These are phyloP conservation scores for Pseudocercospora cruenta DNA, from an alignment of 2,329 filamentous ascomycete species.

Conservation along the genomic window DNA sequence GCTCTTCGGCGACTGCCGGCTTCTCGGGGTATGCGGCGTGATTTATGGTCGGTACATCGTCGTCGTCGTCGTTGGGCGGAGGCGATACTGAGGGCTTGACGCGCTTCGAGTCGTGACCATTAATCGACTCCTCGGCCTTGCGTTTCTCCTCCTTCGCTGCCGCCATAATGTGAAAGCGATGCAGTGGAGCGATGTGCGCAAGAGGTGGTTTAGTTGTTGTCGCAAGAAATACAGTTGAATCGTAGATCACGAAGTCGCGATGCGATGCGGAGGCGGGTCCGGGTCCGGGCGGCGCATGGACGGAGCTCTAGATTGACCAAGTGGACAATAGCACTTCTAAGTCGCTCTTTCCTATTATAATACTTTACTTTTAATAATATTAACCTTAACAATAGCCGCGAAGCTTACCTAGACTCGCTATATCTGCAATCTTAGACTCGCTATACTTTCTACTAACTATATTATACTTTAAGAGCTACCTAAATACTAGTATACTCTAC, in stretches of 20 bases:
- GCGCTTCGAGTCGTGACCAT: constrained; percentile 63
- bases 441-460: too few relatives aligned
- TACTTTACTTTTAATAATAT: too few relatives aligned
- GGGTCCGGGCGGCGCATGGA: neutral
- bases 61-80: constrained; percentile 34
- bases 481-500: too few relatives aligned
- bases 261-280: neutral
- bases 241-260: neutral
- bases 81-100: constrained; percentile 55
- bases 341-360: too few relatives aligned
- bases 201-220: neutral
- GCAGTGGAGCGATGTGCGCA: neutral
- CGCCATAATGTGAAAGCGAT: constrained; percentile 22
- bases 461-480: too few relatives aligned
- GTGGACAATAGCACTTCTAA: too few relatives aligned
- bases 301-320: too few relatives aligned
- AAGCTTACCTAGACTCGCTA: too few relatives aligned
- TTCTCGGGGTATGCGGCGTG: constrained; percentile 81
- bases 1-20: constrained; percentile 91
- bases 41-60: constrained; percentile 38
- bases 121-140: constrained; percentile 70
- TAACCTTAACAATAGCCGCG: too few relatives aligned
- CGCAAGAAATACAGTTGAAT: neutral
- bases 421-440: too few relatives aligned
- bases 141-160: constrained; percentile 58